Percentiles rank a stretch among this genome's conserved stretches.
Conservation (phyloP, 768 basidiomycete genomes). For the Sarcodon sp. region DNA sequence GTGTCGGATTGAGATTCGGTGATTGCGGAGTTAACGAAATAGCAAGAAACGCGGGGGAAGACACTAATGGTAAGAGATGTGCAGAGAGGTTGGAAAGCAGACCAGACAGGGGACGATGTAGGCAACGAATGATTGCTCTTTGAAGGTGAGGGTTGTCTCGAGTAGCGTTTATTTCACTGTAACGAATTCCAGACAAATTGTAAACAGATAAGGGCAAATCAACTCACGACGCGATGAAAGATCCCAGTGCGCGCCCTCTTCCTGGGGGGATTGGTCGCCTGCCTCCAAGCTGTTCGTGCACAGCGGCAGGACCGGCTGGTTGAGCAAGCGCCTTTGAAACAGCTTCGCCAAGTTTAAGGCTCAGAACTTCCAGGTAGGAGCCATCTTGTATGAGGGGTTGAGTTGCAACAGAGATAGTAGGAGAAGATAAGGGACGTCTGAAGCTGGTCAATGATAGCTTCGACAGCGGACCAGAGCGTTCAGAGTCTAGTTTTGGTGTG, state of each 20-base stretch:
- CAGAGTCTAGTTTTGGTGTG: constrained; percentile 23
- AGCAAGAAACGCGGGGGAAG: constrained; percentile 47
- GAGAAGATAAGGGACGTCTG: constrained; percentile 39
- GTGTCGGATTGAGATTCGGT: constrained; percentile 48
- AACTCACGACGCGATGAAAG: constrained; percentile 60
- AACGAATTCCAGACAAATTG: not conserved
- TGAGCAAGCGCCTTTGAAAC: constrained; percentile 66
- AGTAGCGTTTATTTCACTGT: constrained; percentile 57
- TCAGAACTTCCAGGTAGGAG: constrained; percentile 66
- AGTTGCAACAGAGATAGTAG: constrained; percentile 19
- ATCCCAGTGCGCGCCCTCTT: constrained; percentile 53
- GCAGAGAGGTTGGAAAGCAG: constrained; percentile 58
- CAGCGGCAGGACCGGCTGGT: constrained; percentile 38
- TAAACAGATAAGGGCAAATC: not conserved
- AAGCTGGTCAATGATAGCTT: constrained; percentile 50
- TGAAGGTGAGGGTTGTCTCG: constrained; percentile 51
- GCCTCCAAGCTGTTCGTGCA: constrained; percentile 45
- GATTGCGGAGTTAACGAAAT: constrained; percentile 37
- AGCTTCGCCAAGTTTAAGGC: constrained; percentile 70
- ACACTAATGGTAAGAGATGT: constrained; percentile 51
- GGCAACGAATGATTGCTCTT: constrained; percentile 56
- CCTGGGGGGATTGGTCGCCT: constrained; percentile 65
- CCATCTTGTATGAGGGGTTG: constrained; percentile 48
- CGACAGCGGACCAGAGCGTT: constrained; percentile 40
- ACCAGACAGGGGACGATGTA: constrained; percentile 70